phyloP scores from a whole-genome alignment of 208 protist genomes.

The Acanthamoeba castellanii region DNA sequence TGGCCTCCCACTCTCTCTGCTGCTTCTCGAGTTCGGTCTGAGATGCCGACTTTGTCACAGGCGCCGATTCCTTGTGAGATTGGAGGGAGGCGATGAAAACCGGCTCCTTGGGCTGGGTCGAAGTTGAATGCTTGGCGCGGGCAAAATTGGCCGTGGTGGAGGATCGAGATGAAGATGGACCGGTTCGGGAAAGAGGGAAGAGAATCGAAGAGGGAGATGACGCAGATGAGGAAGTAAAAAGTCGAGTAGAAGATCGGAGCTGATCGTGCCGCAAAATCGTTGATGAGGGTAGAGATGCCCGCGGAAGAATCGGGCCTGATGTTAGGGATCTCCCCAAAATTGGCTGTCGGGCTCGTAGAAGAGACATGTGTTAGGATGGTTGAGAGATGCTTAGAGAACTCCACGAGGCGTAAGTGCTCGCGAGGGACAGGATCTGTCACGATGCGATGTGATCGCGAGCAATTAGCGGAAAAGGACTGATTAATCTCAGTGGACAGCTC shows the following conservation, averaged over 20 bases:
- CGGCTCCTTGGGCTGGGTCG: neutral
- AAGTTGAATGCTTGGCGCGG: neutral
- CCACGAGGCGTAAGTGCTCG: neutral
- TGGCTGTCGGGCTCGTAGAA: neutral
- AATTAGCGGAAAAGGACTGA: neutral
- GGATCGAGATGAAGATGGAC: neutral
- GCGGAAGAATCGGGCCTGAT: neutral
- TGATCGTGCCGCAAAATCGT: neutral
- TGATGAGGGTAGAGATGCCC: neutral
- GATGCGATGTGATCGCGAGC: neutral
- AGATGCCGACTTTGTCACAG: neutral
- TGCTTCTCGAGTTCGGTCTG: conserved; percentile 2
- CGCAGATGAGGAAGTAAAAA: neutral
- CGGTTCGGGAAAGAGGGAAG: neutral
- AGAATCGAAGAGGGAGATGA: neutral
- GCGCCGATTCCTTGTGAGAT: neutral
- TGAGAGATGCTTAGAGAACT: neutral
- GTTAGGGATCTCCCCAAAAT: neutral
- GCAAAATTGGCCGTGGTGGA: neutral
- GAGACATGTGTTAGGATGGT: neutral
- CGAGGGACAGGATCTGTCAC: neutral
- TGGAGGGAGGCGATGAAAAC: neutral
- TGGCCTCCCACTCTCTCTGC: neutral
- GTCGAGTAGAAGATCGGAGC: neutral
- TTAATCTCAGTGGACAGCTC: neutral